Percentiles rank a stretch among this genome's conserved stretches.
phyloP scores from a whole-genome alignment of 2,329 filamentous ascomycete genomes.

The Dryadomyces sulphureus region DNA sequence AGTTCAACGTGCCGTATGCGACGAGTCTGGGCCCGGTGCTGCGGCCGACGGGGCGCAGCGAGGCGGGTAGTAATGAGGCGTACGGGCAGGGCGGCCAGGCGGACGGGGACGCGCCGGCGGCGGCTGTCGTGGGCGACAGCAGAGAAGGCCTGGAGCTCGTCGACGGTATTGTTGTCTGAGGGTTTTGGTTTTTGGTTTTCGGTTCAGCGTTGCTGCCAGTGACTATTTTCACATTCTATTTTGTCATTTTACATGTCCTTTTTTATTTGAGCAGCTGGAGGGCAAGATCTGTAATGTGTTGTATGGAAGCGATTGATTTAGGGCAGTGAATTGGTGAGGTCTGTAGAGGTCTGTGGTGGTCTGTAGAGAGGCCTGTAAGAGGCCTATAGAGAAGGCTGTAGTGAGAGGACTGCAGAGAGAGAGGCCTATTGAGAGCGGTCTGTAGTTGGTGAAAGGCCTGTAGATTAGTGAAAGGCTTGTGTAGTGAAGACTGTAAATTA shows the following conservation, averaged over 20 bases:
- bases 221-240: neutral
- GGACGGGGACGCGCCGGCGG: neutral
- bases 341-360: too few species aligned
- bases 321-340: too few species aligned
- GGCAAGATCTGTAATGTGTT: neutral
- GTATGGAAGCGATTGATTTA: neutral
- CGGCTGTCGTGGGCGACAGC: neutral
- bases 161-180: neutral
- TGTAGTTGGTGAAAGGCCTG: too few species aligned
- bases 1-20: conserved; percentile 11
- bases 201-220: neutral
- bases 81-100: neutral
- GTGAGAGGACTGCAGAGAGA: too few species aligned
- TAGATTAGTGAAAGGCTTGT: too few species aligned
- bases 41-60: neutral
- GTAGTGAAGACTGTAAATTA: too few species aligned
- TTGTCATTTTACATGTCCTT: neutral
- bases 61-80: neutral
- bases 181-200: neutral
- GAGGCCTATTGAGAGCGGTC: too few species aligned
- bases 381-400: too few species aligned
- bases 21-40: conserved; percentile 9
- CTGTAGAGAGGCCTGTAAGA: too few species aligned
- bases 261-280: neutral
- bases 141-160: neutral